A percentile compares a stretch with the other conserved stretches of the same genome.
Evolutionary conservation across 345 rosid genomes (phyloP).

Genomic region (Hibiscus tridactylites): DNA sequence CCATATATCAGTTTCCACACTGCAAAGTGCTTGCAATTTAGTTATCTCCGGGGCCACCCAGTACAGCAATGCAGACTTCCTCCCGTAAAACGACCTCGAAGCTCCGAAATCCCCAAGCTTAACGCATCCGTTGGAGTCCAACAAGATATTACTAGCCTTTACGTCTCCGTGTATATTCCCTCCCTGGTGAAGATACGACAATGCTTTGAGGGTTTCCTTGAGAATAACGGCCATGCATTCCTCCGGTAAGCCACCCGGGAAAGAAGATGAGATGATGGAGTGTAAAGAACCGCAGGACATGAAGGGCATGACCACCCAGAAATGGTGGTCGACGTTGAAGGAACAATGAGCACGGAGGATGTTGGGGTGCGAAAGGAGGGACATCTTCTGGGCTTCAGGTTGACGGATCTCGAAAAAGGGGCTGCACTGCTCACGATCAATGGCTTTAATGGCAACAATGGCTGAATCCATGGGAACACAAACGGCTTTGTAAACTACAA

Average conservation of each 20-base stretch:
- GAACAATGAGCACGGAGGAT: conserved; percentile 74
- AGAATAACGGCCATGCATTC: conserved; percentile 62
- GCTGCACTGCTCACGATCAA: conserved; percentile 46
- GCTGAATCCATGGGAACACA: conserved; percentile 52
- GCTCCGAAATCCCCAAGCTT: conserved; percentile 86
- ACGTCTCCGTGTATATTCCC: conserved; percentile 74
- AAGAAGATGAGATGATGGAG: conserved; percentile 11
- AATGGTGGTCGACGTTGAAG: conserved; percentile 57
- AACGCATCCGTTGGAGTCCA: conserved; percentile 58
- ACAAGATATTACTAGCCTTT: conserved; percentile 69
- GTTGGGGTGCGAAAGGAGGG: conserved; percentile 70
- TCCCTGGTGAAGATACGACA: conserved; percentile 64
- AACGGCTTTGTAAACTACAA: conserved; percentile 61
- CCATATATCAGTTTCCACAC: conserved; percentile 84
- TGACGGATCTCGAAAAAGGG: too few species aligned
- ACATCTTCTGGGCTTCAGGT: conserved; percentile 17
- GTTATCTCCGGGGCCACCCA: conserved; percentile 98
- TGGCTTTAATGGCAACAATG: conserved; percentile 71
- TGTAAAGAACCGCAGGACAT: too few species aligned
- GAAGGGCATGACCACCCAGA: conserved; percentile 41
- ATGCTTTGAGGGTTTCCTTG: not conserved
- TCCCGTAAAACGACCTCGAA: conserved; percentile 45
- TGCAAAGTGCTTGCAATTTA: conserved; percentile 67
- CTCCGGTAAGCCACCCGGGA: conserved; percentile 58
- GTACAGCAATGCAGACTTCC: not conserved